Conservation (phyloP, 2,329 filamentous ascomycete genomes). For the Cytospora leucostoma region DNA sequence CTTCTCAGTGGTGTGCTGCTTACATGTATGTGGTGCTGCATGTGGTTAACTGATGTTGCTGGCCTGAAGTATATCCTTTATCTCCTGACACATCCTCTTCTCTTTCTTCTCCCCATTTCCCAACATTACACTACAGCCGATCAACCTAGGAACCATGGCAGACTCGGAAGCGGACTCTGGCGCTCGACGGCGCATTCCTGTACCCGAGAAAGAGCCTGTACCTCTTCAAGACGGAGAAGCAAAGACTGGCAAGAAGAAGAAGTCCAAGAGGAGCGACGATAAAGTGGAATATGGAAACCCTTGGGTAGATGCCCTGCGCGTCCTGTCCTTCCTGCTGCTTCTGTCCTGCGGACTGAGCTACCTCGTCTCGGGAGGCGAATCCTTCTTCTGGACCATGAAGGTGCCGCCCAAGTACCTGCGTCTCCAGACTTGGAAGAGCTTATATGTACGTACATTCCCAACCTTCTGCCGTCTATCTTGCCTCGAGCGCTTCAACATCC, state of each 20-base stretch:
- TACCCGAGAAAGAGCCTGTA: background rate
- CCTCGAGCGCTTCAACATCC: background rate
- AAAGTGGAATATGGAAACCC: constrained; percentile 58
- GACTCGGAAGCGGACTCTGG: constrained; percentile 21
- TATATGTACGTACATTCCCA: constrained; percentile 54
- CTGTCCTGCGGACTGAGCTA: constrained; percentile 73
- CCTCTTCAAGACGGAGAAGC: background rate
- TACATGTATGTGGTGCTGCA: too few relatives aligned
- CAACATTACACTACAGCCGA: background rate
- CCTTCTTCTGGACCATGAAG: constrained; percentile 66
- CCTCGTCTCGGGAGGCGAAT: constrained; percentile 71
- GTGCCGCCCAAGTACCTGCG: constrained; percentile 64
- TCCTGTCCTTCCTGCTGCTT: constrained; percentile 66
- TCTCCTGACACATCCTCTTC: too few relatives aligned
- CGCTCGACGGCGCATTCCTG: constrained; percentile 25
- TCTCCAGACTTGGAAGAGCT: constrained; percentile 58
- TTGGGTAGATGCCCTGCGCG: constrained; percentile 67
- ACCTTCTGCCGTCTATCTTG: background rate
- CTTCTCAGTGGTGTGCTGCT: too few relatives aligned
- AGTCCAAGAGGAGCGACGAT: constrained; percentile 47
- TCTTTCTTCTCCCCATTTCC: background rate
- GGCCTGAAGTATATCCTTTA: too few relatives aligned
- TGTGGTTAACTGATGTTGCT: too few relatives aligned
- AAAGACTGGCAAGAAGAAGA: constrained; percentile 32
- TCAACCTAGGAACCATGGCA: constrained; percentile 7